Conservation (phyloP, 2,329 filamentous ascomycete species). For the Fusarium duplospermum region DNA sequence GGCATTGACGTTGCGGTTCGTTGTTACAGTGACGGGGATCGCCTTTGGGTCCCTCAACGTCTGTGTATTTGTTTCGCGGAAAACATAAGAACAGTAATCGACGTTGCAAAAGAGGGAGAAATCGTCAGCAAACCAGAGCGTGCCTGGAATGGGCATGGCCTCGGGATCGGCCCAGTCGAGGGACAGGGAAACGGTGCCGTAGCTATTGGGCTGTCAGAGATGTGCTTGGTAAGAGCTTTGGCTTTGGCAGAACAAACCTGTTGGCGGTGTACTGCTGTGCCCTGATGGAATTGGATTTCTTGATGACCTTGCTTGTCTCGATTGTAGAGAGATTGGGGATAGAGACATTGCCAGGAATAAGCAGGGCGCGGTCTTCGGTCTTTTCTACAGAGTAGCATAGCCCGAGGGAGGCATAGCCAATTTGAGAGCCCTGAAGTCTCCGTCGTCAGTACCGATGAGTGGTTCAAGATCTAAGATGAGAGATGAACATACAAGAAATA, state of each 20-base stretch:
- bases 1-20: slow-evolving; percentile 9
- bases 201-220: slow-evolving; percentile 40
- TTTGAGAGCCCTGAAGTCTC: slow-evolving; percentile 51
- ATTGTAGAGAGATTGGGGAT: slow-evolving; percentile 51
- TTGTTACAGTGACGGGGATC: not conserved
- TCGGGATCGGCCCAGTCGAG: slow-evolving; percentile 31
- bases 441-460: no score
- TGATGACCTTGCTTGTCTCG: slow-evolving; percentile 47
- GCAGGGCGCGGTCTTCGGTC: slow-evolving; percentile 46
- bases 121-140: slow-evolving; percentile 43
- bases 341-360: slow-evolving; percentile 47
- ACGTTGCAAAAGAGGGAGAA: slow-evolving; percentile 49
- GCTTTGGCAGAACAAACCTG: slow-evolving; percentile 33
- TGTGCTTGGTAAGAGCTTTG: no score
- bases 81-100: slow-evolving; percentile 48
- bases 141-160: slow-evolving; percentile 41
- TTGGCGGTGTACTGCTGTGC: slow-evolving; percentile 56
- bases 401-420: slow-evolving; percentile 55
- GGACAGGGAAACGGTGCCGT: slow-evolving; percentile 51
- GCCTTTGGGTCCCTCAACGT: not conserved
- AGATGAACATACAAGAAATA: slow-evolving; percentile 17
- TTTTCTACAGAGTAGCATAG: slow-evolving; percentile 57
- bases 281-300: slow-evolving; percentile 21
- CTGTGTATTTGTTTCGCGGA: slow-evolving; percentile 47
- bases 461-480: no score